Evolutionary conservation across 2,329 filamentous ascomycete species (phyloP), one percentile per base, ranked within the genome.

Genomic region (Diplodia scrobiculata): DNA sequence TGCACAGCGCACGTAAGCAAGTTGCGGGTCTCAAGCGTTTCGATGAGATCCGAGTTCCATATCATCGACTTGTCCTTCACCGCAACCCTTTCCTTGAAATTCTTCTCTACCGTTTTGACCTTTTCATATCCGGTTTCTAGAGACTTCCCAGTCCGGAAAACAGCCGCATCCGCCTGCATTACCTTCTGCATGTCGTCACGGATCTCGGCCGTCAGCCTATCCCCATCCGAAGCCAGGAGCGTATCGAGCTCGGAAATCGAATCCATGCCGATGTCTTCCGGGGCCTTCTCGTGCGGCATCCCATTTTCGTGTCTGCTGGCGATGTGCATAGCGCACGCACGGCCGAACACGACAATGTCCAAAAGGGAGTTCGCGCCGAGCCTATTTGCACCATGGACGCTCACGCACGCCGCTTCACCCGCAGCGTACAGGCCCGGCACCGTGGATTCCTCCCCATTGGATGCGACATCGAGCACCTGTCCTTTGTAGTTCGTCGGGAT

Each of bases 401-500:
- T 80, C 0, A 83, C 81, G 69, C 79, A 83, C 0, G 81, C 81
- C 29, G 78, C 78, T 70, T 83, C 81, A 48, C 81, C 81, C 2
- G 79, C 80, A 2, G 81, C 81, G 67, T 82, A 83, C 11, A 83
- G 70, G 0, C 81, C 81, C 47, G 79, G 74, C 1, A 83, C 80
- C 9, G 78, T 70, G 36, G 74, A 75, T 47, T 83, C 80, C 9
- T 74, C 71, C 1, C 79, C 77, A 0, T 76, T 74, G 41, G 69
- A 68, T 27, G 75, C 72, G 59, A 82, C 73, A 55, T 78, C 75
- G 3, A 83, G 69, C 10, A 83, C 81, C 67, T 83, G 78, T 19
- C 81, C 81, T 50, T 79, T 79, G 68, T 78, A 83, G 59, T 83
- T 82, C 2, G 81, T 83, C 7, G 81, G 80, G 13, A 83, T 80